Evolutionary conservation across 768 basidiomycete genomes (phyloP).

Genomic region (Clathrus columnatus): DNA sequence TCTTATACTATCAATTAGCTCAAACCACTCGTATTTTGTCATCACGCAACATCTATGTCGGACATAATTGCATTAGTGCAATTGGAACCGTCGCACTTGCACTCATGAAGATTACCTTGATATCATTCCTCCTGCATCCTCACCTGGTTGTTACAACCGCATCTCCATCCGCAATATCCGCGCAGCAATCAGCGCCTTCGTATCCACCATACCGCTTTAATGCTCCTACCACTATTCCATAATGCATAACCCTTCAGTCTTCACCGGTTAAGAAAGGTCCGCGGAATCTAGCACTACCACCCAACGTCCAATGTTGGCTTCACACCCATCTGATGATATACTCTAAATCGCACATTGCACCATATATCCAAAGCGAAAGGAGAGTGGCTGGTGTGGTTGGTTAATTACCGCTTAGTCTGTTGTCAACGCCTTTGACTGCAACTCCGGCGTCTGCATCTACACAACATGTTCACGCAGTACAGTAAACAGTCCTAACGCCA

Average conservation of each 20-base stretch:
- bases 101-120: slow-evolving; percentile 95
- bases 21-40: slow-evolving; percentile 77
- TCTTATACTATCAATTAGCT: slow-evolving; percentile 33
- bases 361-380: slow-evolving; percentile 63
- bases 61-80: slow-evolving; percentile 78
- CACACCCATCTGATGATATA: slow-evolving; percentile 19
- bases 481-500: background rate
- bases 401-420: background rate
- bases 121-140: slow-evolving; percentile 33
- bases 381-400: slow-evolving; percentile 19
- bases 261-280: slow-evolving; percentile 22
- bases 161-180: slow-evolving; percentile 12
- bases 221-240: slow-evolving; percentile 20
- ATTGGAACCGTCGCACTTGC: slow-evolving; percentile 87
- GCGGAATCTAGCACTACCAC: slow-evolving; percentile 32
- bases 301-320: slow-evolving; percentile 34
- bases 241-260: slow-evolving; percentile 16
- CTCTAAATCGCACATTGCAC: slow-evolving; percentile 70
- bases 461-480: background rate
- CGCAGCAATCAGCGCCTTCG: slow-evolving; percentile 21
- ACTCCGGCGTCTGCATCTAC: slow-evolving; percentile 13
- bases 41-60: slow-evolving; percentile 80
- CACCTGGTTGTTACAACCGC: background rate
- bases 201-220: slow-evolving; percentile 4
- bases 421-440: slow-evolving; percentile 10